Conservation (phyloP, 805 yeast species). For the Barnettozyma siamensis region DNA sequence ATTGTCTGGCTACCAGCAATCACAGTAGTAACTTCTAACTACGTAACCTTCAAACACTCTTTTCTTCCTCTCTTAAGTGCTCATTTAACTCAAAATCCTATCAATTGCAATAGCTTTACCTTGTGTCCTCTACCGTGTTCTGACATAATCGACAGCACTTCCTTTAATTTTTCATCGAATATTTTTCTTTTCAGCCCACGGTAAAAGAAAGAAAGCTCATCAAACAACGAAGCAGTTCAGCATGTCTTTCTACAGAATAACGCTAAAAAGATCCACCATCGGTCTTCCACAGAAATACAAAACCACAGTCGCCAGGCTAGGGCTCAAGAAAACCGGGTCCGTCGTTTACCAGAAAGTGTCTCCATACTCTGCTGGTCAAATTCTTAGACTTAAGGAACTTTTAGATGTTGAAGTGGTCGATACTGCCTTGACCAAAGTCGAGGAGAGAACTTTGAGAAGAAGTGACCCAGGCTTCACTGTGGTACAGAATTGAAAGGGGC, state of each 20-base stretch:
- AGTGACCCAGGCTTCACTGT: slow-evolving; percentile 56
- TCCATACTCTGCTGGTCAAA: slow-evolving; percentile 80
- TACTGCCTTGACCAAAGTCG: slow-evolving; percentile 40
- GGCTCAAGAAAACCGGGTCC: slow-evolving; percentile 69
- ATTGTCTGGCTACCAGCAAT: too few relatives aligned
- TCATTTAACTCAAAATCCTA: too few relatives aligned
- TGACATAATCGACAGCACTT: too few relatives aligned
- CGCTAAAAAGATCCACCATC: slow-evolving; percentile 76
- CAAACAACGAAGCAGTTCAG: too few relatives aligned
- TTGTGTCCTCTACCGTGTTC: too few relatives aligned
- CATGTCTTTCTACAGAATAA: slow-evolving; percentile 54
- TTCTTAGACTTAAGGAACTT: slow-evolving; percentile 78
- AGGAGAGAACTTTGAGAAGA: slow-evolving; percentile 52
- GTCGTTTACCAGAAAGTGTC: slow-evolving; percentile 66
- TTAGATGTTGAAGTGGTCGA: slow-evolving; percentile 75
- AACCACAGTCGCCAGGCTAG: slow-evolving; percentile 63
- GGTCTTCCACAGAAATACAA: slow-evolving; percentile 71
- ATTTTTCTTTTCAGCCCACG: too few relatives aligned
- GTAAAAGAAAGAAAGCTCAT: too few relatives aligned
- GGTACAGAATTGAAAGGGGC: slow-evolving; percentile 25
- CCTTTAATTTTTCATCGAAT: too few relatives aligned
- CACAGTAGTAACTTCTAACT: too few relatives aligned
- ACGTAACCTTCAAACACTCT: too few relatives aligned
- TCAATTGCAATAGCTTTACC: too few relatives aligned
- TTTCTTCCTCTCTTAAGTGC: too few relatives aligned